phyloP scores from a whole-genome alignment of 1,139 yeast species.

The Yamadazyma mexicana region DNA sequence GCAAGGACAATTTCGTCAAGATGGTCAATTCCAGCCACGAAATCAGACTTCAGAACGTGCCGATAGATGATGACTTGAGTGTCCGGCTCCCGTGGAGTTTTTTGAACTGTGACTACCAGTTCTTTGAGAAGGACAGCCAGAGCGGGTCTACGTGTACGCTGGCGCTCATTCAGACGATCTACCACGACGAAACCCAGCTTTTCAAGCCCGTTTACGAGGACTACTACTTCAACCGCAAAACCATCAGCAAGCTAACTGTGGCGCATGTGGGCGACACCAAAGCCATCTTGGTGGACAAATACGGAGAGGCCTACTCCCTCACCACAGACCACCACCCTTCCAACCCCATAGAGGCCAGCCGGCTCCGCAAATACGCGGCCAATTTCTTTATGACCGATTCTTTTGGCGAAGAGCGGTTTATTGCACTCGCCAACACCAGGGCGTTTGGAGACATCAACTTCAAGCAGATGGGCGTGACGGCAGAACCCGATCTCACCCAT shows the following conservation, averaged over 20 bases:
- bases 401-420: slow-evolving; percentile 87
- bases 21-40: slow-evolving; percentile 35
- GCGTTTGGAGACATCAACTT: slow-evolving; percentile 87
- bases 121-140: slow-evolving; percentile 33
- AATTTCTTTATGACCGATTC: slow-evolving; percentile 83
- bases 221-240: slow-evolving; percentile 68
- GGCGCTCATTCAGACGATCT: slow-evolving; percentile 60
- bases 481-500: slow-evolving; percentile 87
- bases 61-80: slow-evolving; percentile 51
- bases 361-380: slow-evolving; percentile 71
- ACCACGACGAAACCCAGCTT: slow-evolving; percentile 27
- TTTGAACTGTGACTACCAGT: slow-evolving; percentile 57
- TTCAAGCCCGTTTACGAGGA: slow-evolving; percentile 34
- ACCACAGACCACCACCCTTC: slow-evolving; percentile 88
- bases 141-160: slow-evolving; percentile 88
- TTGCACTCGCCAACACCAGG: slow-evolving; percentile 86
- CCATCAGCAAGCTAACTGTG: slow-evolving; percentile 69
- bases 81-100: slow-evolving; percentile 63
- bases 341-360: slow-evolving; percentile 70
- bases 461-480: slow-evolving; percentile 80
- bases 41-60: slow-evolving; percentile 18
- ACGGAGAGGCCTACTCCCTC: slow-evolving; percentile 76
- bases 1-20: slow-evolving; percentile 42
- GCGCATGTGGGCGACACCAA: slow-evolving; percentile 97
- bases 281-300: slow-evolving; percentile 74